These are phyloP conservation scores for Blumeriella jaapii DNA, from an alignment of 2,329 filamentous ascomycete genomes.

Conservation along the genomic window DNA sequence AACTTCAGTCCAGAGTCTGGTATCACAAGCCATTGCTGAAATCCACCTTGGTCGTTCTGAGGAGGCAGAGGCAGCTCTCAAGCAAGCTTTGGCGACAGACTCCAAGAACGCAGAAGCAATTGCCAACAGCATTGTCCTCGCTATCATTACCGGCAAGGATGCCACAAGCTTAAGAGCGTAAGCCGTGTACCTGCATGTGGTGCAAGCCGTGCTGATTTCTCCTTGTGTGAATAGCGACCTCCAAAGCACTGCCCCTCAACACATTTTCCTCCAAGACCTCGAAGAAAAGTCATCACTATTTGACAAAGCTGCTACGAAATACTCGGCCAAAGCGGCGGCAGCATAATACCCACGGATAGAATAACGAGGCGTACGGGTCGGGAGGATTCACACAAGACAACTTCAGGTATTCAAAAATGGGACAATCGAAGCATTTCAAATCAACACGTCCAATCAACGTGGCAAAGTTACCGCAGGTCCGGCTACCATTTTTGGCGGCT, in stretches of 20 bases:
- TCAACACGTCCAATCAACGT: slow-evolving; percentile 1
- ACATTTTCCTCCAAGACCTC: slow-evolving; percentile 62
- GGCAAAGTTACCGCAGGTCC: not conserved
- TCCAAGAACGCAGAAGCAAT: slow-evolving; percentile 61
- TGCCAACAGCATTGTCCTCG: slow-evolving; percentile 73
- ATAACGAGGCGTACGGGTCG: slow-evolving; percentile 17
- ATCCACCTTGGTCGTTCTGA: slow-evolving; percentile 79
- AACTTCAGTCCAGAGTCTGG: slow-evolving; percentile 61
- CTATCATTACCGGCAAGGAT: slow-evolving; percentile 65
- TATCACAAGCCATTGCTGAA: slow-evolving; percentile 84
- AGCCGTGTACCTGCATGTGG: too few relatives aligned
- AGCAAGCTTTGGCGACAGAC: slow-evolving; percentile 67
- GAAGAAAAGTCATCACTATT: slow-evolving; percentile 81
- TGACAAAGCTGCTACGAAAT: slow-evolving; percentile 77
- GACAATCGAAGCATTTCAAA: slow-evolving; percentile 7
- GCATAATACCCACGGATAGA: slow-evolving; percentile 18
- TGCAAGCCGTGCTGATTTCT: too few relatives aligned
- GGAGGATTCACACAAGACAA: slow-evolving; percentile 8
- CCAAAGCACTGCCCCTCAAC: slow-evolving; percentile 49
- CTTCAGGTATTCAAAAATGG: slow-evolving; percentile 16
- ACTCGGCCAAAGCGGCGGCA: slow-evolving; percentile 60
- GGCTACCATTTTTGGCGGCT: slow-evolving; percentile 4
- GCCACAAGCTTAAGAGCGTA: slow-evolving; percentile 50
- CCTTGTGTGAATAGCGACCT: slow-evolving; percentile 40
- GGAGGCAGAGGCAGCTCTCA: slow-evolving; percentile 78